Evolutionary conservation across 768 basidiomycete genomes (phyloP).

Genomic region (Roridomyces roridus): DNA sequence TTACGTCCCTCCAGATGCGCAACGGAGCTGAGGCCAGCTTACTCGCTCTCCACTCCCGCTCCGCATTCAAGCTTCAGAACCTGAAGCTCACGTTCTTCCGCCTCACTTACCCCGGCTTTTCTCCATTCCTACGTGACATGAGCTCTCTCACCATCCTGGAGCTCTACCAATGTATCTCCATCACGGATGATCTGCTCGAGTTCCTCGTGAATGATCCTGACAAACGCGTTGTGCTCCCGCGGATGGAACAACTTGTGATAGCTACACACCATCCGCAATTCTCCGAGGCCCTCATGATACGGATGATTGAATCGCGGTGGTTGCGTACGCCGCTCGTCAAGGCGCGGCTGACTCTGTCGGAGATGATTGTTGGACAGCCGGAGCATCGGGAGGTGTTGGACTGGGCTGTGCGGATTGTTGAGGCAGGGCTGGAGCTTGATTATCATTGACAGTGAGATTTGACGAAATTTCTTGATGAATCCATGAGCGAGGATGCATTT

Average conservation of each 20-base stretch:
- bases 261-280: neutral
- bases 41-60: too few species aligned
- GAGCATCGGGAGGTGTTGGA: too few species aligned
- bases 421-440: too few species aligned
- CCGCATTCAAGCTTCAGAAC: neutral
- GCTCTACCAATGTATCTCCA: neutral
- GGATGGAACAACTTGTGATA: neutral
- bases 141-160: neutral
- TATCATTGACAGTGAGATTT: too few species aligned
- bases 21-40: neutral
- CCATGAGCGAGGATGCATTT: too few species aligned
- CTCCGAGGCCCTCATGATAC: neutral
- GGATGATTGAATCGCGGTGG: constrained; percentile 10
- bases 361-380: too few species aligned
- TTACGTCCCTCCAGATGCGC: neutral
- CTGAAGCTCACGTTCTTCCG: neutral
- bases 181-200: neutral
- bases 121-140: neutral
- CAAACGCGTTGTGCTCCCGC: neutral
- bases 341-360: too few species aligned
- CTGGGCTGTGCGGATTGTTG: too few species aligned
- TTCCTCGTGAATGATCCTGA: constrained; percentile 4
- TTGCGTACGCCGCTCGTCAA: too few species aligned
- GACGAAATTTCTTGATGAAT: too few species aligned
- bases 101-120: neutral